A percentile compares a stretch with the other conserved stretches of the same genome.
Evolutionary conservation across 805 yeast species (phyloP).

Genomic region (Sporopachydermia lactativora): DNA sequence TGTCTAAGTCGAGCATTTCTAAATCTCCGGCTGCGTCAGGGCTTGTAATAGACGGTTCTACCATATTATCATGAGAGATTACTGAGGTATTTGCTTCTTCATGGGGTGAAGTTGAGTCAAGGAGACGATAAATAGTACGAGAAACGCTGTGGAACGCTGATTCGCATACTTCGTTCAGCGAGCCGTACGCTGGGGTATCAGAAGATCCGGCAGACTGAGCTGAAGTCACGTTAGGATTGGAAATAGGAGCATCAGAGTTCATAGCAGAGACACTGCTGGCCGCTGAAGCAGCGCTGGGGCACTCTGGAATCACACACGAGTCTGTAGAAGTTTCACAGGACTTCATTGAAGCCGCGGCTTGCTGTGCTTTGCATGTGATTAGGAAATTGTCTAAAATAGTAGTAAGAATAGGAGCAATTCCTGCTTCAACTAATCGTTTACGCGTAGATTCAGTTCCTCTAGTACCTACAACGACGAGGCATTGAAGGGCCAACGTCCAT

Average conservation of each 20-base stretch:
- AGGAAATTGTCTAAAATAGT: slow-evolving; percentile 85
- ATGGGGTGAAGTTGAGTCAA: not conserved
- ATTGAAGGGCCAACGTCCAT: slow-evolving; percentile 92
- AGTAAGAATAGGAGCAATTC: slow-evolving; percentile 80
- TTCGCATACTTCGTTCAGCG: not conserved
- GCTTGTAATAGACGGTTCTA: not conserved
- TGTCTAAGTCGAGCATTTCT: not conserved
- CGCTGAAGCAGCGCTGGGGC: not conserved
- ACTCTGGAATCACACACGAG: not conserved
- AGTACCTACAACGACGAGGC: slow-evolving; percentile 81
- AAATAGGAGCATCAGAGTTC: not conserved
- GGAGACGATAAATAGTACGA: not conserved
- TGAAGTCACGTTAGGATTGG: not conserved
- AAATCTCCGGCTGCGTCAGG: not conserved
- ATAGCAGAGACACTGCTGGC: not conserved
- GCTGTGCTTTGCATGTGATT: slow-evolving; percentile 16
- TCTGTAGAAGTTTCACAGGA: slow-evolving; percentile 19
- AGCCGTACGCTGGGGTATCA: too few species aligned
- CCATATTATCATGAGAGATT: not conserved
- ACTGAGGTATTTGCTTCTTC: not conserved
- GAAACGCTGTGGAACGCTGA: not conserved
- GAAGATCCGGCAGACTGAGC: too few species aligned
- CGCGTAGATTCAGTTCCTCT: slow-evolving; percentile 83
- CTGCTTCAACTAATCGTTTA: slow-evolving; percentile 79
- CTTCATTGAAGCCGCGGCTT: not conserved